Conservation (phyloP, 129 eudicot species). For the Chrysanthemum seticuspe region DNA sequence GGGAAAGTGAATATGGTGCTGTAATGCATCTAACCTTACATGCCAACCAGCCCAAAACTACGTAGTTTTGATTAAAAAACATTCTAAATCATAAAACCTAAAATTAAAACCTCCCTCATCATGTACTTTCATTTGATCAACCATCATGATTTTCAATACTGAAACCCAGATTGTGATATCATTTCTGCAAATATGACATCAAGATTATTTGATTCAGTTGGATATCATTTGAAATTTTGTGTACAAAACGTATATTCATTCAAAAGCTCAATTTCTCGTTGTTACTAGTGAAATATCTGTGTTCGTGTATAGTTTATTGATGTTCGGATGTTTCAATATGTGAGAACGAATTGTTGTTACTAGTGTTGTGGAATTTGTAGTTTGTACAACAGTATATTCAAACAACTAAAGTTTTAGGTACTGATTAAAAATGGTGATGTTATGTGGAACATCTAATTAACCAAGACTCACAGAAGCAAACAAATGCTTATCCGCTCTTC, state of each 20-base stretch:
- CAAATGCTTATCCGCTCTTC: too few species aligned
- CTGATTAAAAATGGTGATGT: too few species aligned
- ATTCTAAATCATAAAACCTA: too few species aligned
- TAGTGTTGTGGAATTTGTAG: neutral
- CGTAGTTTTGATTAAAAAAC: too few species aligned
- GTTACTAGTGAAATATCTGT: too few species aligned
- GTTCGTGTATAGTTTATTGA: neutral
- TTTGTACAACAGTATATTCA: neutral
- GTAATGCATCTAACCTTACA: too few species aligned
- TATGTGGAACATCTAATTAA: too few species aligned
- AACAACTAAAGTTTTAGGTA: neutral
- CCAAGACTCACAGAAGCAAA: too few species aligned
- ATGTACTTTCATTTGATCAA: neutral
- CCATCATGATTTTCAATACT: neutral
- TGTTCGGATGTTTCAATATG: neutral
- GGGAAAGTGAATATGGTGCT: too few species aligned
- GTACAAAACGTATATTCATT: neutral
- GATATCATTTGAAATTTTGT: conserved; percentile 1
- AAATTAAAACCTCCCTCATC: too few species aligned
- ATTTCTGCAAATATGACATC: conserved; percentile 1
- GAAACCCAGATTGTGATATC: conserved; percentile 8
- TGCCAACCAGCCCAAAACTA: too few species aligned
- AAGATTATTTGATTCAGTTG: conserved; percentile 12
- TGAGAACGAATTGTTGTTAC: neutral
- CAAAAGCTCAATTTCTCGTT: neutral